Base-by-base conservation (phyloP, 208 protist species). In the Acanthamoeba healyi region DNA sequence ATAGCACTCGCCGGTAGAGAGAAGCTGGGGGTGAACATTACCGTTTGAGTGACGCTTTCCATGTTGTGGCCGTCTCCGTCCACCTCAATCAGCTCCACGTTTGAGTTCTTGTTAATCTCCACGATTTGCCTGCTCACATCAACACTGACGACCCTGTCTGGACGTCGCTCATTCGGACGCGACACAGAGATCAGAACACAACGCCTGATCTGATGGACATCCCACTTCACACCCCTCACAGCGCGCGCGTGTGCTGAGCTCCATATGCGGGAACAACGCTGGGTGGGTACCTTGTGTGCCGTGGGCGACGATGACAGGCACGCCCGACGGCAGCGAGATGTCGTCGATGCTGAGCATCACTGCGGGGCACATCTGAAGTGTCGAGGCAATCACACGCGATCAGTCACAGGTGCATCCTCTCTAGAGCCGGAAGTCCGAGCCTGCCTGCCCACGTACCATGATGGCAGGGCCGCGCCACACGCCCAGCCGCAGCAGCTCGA, bases 51-150 rank as follows among this genome's bases (percentile, higher is more conserved):
- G 9, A 79, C 70, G 36, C 70, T 79, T 34, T 79, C 70, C 70
- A 79, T 79, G 70, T 79, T 79, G 70, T 79, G 70, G 32, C 70
- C 70, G 29, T 79, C 70, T 26, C 70, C 70, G 6, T 79, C 70
- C 17, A 79, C 70, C 24, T 79, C 70, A 36, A 79, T 44, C 36
- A 79, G 10, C 24, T 79, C 70, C 17, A 79, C 22, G 34, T 79
- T 46, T 29, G 32, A 7, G 10, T 79, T 24, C 29, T 44, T 24
- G 70, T 79, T 79, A 2, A 9, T 46, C 70, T 42, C 38, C 9
- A 24, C 38, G 17, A 79, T 79, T 24, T 79, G 36, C n/a, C 70
- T 6, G 38, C 70, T 79, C 12, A 79, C 70, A n/a, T 79, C 70
- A 36, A 79, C 1, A 17, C 38, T 79, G 7, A 79, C 70, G 10